Base-by-base conservation (phyloP, 208 protist genomes). In the Leishmania gerbilli region DNA sequence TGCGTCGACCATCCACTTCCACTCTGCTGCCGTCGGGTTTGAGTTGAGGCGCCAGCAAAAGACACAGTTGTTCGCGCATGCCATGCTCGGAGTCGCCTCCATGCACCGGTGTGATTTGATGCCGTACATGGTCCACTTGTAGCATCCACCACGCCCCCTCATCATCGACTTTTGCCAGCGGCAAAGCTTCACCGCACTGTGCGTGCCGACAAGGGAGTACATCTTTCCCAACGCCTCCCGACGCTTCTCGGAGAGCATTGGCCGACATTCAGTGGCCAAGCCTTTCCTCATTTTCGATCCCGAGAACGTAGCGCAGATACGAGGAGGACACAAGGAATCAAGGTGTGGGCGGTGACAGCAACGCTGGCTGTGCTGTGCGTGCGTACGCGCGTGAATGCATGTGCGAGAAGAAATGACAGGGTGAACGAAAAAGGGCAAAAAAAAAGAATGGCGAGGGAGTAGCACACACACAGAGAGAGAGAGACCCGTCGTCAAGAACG, bases 61-160 rank as follows among this genome's bases (percentile, higher is more conserved):
- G 37, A 99, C 95, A 84, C 97, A 99, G 84, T 99, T 99, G 88
- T 99, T 99, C 49, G 97, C 96, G 80, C 98, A 99, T 13, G 98
- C 98, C 84, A 99, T 88, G 77, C 90, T 98, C 13, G 98, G 98
- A 2, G 98, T 99, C 34, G 95, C 97, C 88, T 99, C 97, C 97
- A 99, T 99, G 89, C 99, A 99, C 58, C 93, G 94, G 84, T 99
- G 98, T 3, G 91, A 97, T 64, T 87, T 77, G 81, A 99, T 99
- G 78, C 98, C 98, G 86, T 99, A 99, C 92, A 99, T 99, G 9
- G 97, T 99, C 92, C 99, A 98, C 87, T 99, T 99, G 91, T 99
- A 99, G 88, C 98, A 99, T 1, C 98, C 98, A 53, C 98, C 98
- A 9, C 98, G 81, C 24, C 98, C 98, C 13, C 98, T 94, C 86